phyloP scores from a whole-genome alignment of 2,329 filamentous ascomycete species.

The Aspergillus udagawae region DNA sequence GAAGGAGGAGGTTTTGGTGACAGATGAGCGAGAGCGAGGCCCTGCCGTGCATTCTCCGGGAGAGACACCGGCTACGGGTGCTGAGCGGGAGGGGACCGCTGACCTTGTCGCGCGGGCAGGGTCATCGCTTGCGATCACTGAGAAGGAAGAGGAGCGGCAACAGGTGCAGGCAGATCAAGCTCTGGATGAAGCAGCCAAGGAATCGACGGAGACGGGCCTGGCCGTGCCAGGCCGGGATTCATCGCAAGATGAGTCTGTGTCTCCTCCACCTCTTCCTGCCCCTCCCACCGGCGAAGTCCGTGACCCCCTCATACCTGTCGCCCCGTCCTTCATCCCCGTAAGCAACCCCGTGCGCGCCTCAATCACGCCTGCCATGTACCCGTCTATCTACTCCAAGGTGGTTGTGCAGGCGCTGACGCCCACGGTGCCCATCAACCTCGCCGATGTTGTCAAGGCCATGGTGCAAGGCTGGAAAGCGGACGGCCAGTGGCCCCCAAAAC shows the following conservation, averaged over 20 bases:
- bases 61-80: neutral
- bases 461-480: slow-evolving; percentile 90
- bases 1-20: slow-evolving; percentile 22
- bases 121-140: slow-evolving; percentile 19
- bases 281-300: slow-evolving; percentile 31
- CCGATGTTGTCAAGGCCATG: slow-evolving; percentile 73
- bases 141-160: slow-evolving; percentile 9
- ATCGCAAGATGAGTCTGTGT: slow-evolving; percentile 21
- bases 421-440: slow-evolving; percentile 80
- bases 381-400: slow-evolving; percentile 85
- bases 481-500: slow-evolving; percentile 82
- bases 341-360: slow-evolving; percentile 72
- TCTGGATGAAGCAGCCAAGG: slow-evolving; percentile 18
- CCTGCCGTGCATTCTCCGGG: slow-evolving; percentile 2
- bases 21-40: slow-evolving; percentile 11
- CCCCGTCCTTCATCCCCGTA: slow-evolving; percentile 67
- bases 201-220: slow-evolving; percentile 22
- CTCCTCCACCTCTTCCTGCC: slow-evolving; percentile 26
- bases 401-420: slow-evolving; percentile 76
- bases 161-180: slow-evolving; percentile 15
- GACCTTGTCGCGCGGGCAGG: slow-evolving; percentile 19
- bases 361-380: slow-evolving; percentile 70
- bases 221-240: slow-evolving; percentile 32
- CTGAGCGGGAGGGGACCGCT: slow-evolving; percentile 4
- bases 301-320: slow-evolving; percentile 66